Base-by-base conservation (phyloP, 169 alveolate species). In the Neospora caninum region DNA sequence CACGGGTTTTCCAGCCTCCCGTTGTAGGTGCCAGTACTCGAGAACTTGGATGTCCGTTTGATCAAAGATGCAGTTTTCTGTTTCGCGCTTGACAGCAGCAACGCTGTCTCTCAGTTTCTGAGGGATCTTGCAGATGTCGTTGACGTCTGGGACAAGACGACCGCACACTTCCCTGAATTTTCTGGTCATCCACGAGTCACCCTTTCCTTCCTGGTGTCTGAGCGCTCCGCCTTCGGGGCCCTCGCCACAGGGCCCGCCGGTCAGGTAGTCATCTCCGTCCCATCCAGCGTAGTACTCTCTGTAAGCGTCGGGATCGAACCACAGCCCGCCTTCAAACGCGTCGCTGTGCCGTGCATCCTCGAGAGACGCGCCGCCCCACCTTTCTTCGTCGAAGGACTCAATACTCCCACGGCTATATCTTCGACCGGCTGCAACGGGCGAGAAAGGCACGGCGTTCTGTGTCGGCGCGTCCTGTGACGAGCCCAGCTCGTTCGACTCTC, bases 11-110 rank as follows among this genome's bases (percentile, higher is more conserved):
- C 64, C 89, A 9, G n/a, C 38, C 2, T 82, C 89, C 31, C 34
- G 16, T 38, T 82, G 53, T 0, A 82, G 64, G n/a, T 82, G 53
- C 89, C 89, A 82, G 64, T 41, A 82, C 41, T 82, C 89, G 64
- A 42, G 39, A 10, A 82, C 38, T 82, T 31, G 53, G 25, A 82
- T 36, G 25, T 82, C 89, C 25, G 31, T 29, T 31, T 82, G 89
- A 27, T 42, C 67, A 41, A 82, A 42, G 38, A 82, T 29, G 34
- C 67, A 18, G 36, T 82, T 39, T 42, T 42, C 64, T 2, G 67
- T 36, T 29, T 82, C 89, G n/a, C 31, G 53, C 39, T 82, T 82
- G 89, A 41, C n/a, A 41, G 41, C 41, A 4, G n/a, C 25, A 6
- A 41, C 89, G 67, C 64, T 22, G 20, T 82, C 69, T 49, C 20